phyloP scores from a whole-genome alignment of 148 eudicot species.

The Limonium bicolor region DNA sequence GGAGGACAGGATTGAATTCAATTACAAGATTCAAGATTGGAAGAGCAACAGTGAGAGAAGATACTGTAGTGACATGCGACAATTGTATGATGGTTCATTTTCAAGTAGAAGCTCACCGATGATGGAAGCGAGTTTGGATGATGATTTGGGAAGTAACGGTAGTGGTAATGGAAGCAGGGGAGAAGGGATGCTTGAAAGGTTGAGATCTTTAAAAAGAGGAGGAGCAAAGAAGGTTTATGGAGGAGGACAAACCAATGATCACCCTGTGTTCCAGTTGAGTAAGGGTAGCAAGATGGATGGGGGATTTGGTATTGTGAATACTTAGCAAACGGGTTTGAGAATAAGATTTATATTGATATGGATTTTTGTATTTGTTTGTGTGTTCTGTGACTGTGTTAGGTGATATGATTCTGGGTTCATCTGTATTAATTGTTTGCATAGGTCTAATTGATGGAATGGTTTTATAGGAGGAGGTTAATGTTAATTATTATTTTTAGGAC shows the following conservation, averaged over 20 bases:
- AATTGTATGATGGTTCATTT: too few species aligned
- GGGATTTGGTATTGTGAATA: slow-evolving; percentile 27
- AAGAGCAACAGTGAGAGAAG: slow-evolving; percentile 15
- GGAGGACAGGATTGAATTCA: slow-evolving; percentile 27
- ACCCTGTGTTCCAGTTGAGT: slow-evolving; percentile 62
- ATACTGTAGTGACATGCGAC: too few species aligned
- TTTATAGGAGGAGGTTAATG: too few species aligned
- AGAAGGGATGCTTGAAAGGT: slow-evolving; percentile 38
- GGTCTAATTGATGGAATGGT: too few species aligned
- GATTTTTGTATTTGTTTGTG: too few species aligned
- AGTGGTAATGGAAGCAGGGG: slow-evolving; percentile 22
- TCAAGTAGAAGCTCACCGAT: slow-evolving; percentile 12
- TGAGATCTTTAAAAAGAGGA: slow-evolving; percentile 36
- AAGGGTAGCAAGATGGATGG: slow-evolving; percentile 36
- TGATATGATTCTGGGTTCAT: too few species aligned
- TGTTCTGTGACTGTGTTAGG: too few species aligned
- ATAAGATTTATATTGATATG: too few species aligned
- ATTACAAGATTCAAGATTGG: slow-evolving; percentile 20
- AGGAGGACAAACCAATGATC: too few species aligned
- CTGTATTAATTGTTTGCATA: too few species aligned
- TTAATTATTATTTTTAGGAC: too few species aligned
- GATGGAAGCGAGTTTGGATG: neutral
- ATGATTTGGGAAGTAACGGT: slow-evolving; percentile 6
- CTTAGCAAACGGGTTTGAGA: too few species aligned
- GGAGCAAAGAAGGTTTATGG: slow-evolving; percentile 53